These are phyloP conservation scores for Heliosperma pusillum DNA, from an alignment of 148 eudicot species.

Conservation along the genomic window DNA sequence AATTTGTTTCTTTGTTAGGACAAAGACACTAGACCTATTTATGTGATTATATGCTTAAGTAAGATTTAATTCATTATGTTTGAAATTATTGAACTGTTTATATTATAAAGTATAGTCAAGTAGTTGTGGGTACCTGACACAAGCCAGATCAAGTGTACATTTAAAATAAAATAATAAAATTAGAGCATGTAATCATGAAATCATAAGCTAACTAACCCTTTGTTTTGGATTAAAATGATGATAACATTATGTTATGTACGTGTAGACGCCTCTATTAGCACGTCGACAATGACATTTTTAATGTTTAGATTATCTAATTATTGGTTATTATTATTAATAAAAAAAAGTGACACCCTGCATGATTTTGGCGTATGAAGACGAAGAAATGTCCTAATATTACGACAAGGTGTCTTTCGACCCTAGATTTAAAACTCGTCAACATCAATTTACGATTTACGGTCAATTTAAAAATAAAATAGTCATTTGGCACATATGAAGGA, in stretches of 20 bases:
- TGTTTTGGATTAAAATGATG: slow-evolving; percentile 17
- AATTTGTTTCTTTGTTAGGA: slow-evolving; percentile 18
- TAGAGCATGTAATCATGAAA: not conserved
- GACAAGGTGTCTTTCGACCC: not conserved
- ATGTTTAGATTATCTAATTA: not conserved
- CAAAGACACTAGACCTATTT: slow-evolving; percentile 18
- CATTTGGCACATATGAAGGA: no score
- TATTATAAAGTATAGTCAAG: not conserved
- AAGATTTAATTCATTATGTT: not conserved
- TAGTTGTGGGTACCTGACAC: not conserved
- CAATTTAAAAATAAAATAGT: no score
- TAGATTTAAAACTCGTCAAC: not conserved
- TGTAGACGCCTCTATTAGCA: slow-evolving; percentile 16
- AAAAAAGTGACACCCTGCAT: not conserved
- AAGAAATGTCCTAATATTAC: not conserved
- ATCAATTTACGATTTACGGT: no score
- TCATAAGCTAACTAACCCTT: slow-evolving; percentile 22
- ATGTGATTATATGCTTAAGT: slow-evolving; percentile 5
- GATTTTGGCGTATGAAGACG: not conserved
- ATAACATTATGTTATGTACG: slow-evolving; percentile 15
- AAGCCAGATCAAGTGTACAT: not conserved
- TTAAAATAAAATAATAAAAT: not conserved
- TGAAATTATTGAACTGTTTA: not conserved
- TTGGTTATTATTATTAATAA: slow-evolving; percentile 23
- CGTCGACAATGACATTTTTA: not conserved